These are phyloP conservation scores for Mercurialis annua DNA, from an alignment of 345 rosid genomes.

Conservation along the genomic window DNA sequence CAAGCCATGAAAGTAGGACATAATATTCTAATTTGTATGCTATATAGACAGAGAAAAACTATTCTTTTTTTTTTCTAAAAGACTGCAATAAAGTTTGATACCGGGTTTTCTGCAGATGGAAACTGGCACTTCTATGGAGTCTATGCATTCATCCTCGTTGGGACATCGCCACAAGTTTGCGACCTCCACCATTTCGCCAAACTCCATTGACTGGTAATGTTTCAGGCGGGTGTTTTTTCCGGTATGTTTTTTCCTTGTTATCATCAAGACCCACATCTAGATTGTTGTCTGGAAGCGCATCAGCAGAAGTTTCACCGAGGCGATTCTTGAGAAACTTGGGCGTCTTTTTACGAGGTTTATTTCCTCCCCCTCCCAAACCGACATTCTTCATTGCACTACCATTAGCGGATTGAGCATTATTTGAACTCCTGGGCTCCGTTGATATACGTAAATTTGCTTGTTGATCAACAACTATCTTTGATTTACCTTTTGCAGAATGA, in stretches of 20 bases:
- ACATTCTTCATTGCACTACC: slow-evolving; percentile 6
- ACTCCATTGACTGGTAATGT: slow-evolving; percentile 16
- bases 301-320: slow-evolving; percentile 15
- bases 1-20: too few species aligned
- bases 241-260: background rate
- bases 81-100: background rate
- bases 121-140: background rate
- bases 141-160: background rate
- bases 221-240: background rate
- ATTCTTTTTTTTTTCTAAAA: background rate
- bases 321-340: slow-evolving; percentile 15
- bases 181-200: slow-evolving; percentile 24
- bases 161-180: slow-evolving; percentile 13
- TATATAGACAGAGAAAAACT: too few species aligned
- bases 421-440: background rate
- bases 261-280: background rate
- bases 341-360: slow-evolving; percentile 14
- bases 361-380: slow-evolving; percentile 7
- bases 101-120: background rate
- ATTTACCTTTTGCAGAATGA: slow-evolving; percentile 15
- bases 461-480: slow-evolving; percentile 9
- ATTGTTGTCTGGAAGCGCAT: background rate
- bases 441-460: background rate
- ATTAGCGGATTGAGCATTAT: slow-evolving; percentile 4
- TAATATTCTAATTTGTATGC: too few species aligned